Percentiles rank a stretch among this genome's conserved stretches.
Evolutionary conservation across 176 grass and related monocot species (phyloP).

Genomic region (Lolium perenne): DNA sequence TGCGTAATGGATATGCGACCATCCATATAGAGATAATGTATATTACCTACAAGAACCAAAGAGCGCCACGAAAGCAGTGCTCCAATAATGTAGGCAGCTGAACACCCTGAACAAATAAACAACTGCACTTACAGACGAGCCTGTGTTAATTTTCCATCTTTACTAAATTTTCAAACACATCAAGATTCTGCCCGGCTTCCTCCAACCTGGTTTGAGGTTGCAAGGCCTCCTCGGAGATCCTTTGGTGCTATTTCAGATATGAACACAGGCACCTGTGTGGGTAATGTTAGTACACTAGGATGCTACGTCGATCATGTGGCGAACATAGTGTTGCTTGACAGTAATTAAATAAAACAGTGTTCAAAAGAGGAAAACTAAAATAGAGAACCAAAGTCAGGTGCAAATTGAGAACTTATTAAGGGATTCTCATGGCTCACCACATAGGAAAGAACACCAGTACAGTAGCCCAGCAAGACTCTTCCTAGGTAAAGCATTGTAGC

Average conservation of each 20-base stretch:
- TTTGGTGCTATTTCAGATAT: slow-evolving; percentile 86
- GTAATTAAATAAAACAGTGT: background rate
- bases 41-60: slow-evolving; percentile 72
- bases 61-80: slow-evolving; percentile 66
- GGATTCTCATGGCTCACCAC: slow-evolving; percentile 56
- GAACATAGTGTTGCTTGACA: background rate
- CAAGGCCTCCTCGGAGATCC: slow-evolving; percentile 67
- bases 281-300: slow-evolving; percentile 6
- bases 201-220: slow-evolving; percentile 62
- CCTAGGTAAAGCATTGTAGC: slow-evolving; percentile 57
- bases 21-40: slow-evolving; percentile 17
- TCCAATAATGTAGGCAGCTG: slow-evolving; percentile 75
- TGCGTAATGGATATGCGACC: background rate
- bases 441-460: slow-evolving; percentile 81
- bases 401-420: slow-evolving; percentile 17
- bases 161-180: background rate
- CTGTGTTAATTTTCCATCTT: slow-evolving; percentile 1
- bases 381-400: background rate
- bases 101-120: slow-evolving; percentile 66
- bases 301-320: background rate
- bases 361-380: background rate
- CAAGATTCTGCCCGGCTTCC: background rate
- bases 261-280: slow-evolving; percentile 65
- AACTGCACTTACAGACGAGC: slow-evolving; percentile 46
- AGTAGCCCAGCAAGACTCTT: slow-evolving; percentile 61